Conservation (phyloP, 2,329 filamentous ascomycete genomes). For the Cladosporium velox region DNA sequence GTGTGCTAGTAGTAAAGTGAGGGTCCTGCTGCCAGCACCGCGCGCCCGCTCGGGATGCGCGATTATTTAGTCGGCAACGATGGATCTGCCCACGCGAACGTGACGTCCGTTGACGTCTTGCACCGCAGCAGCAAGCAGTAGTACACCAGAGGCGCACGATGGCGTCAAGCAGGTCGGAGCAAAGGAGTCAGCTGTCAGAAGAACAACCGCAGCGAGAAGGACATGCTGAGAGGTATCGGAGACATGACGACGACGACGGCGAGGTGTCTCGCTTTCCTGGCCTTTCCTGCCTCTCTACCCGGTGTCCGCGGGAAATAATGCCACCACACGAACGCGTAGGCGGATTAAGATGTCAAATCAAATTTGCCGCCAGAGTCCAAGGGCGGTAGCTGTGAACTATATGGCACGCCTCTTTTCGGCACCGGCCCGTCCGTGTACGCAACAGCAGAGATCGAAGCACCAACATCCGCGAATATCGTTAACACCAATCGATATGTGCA, state of each 20-base stretch:
- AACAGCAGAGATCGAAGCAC: neutral
- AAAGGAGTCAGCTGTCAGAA: conserved; percentile 11
- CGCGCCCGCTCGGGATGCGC: conserved; percentile 15
- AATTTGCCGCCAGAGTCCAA: conserved; percentile 12
- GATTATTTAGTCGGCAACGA: conserved; percentile 15
- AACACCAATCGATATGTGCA: neutral
- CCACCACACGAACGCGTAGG: conserved; percentile 5
- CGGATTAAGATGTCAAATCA: conserved; percentile 14
- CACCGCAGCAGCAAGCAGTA: conserved; percentile 2
- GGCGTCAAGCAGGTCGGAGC: conserved; percentile 3
- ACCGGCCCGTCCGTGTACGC: neutral
- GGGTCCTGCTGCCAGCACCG: conserved; percentile 9
- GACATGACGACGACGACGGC: conserved; percentile 11
- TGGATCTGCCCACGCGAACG: conserved; percentile 19
- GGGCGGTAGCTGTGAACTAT: neutral
- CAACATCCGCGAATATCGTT: neutral
- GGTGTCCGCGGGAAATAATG: conserved; percentile 13
- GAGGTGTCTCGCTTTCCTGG: neutral
- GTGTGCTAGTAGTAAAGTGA: neutral
- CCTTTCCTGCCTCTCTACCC: neutral
- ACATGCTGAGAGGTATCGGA: conserved; percentile 5
- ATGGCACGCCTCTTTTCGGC: neutral
- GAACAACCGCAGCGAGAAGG: neutral
- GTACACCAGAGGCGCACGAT: conserved; percentile 1
- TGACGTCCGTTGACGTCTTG: conserved; percentile 14